Base-by-base conservation (phyloP, 2,329 filamentous ascomycete genomes). In the Fusarium nematophilum region DNA sequence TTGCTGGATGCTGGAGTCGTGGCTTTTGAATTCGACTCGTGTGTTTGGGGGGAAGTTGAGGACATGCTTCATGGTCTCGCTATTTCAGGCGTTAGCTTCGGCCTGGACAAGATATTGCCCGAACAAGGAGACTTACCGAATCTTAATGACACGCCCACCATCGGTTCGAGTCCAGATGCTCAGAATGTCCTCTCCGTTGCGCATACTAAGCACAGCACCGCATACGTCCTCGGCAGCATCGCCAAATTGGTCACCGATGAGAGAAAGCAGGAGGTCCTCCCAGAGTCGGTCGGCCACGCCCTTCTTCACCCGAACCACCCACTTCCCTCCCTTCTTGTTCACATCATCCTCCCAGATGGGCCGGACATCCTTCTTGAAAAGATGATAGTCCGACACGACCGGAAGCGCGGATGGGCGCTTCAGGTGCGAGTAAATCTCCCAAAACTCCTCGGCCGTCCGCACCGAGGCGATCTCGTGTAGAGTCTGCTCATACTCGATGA, bases 261-360 rank as follows among this genome's bases (percentile, higher is more conserved):
- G 90, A 21, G 92, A 93, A 68, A 98, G 82, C 57, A 98, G 80
- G 43, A 98, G 82, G 72, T 97, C 92, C 80, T 99, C 95, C 92
- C 95, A 99, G 76, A 96, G 97, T 50, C 94, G 88, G 76, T 98
- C 95, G 14, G 92, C 92, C 15, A 99, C 92, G 21, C 95, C 95
- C 82, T 99, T 99, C 85, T 97, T 97, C 73, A 99, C 81, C 65
- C 94, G 86, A 74, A 99, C 89, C 64, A 97, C 93, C 94, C 94
- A 99, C 79, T 99, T 99, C 45, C 95, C 95, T 49, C 95, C 95
- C 66, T 89, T 90, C 76, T 92, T 95, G 79, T 99, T 99, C 74
- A 96, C 92, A 39, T 97, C 93, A 68, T 99, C 95, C 76, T 99
- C 95, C 95, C 95, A 99, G 68, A 99, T 95, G 17, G 95, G 95